Conservation (phyloP, 73 alveolate species). For the Paramecium caudatum region DNA sequence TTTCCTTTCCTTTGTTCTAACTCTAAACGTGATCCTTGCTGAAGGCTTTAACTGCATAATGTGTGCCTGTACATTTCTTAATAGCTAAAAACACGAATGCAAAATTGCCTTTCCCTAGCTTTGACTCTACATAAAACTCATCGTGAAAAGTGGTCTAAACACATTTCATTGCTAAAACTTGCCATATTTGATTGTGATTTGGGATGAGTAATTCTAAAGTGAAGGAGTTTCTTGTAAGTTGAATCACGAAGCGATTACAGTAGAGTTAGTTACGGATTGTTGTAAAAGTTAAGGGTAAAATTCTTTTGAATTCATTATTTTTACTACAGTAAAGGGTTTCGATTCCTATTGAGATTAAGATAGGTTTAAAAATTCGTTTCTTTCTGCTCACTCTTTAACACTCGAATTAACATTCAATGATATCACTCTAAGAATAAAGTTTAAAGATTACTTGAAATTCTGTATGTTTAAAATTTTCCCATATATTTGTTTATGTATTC, state of each 20-base stretch:
- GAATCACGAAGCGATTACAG: too few relatives aligned
- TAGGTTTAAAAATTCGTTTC: too few relatives aligned
- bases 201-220: too few relatives aligned
- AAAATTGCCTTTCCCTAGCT: slow-evolving; percentile 81
- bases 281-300: too few relatives aligned
- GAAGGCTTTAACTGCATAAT: slow-evolving; percentile 80
- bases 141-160: background rate
- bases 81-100: slow-evolving; percentile 81
- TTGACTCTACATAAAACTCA: slow-evolving; percentile 22
- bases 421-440: background rate
- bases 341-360: background rate
- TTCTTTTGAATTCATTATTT: too few relatives aligned
- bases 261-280: too few relatives aligned
- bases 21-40: slow-evolving; percentile 35
- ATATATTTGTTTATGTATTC: too few relatives aligned
- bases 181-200: too few relatives aligned
- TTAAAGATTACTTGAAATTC: background rate
- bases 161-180: background rate
- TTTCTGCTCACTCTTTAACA: background rate
- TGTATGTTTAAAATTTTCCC: background rate
- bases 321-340: background rate
- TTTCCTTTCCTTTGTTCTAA: slow-evolving; percentile 50
- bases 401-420: background rate
- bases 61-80: slow-evolving; percentile 42
- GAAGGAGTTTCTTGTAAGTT: too few relatives aligned